phyloP scores from a whole-genome alignment of 2,329 filamentous ascomycete species.

The Nothophaeocryptopus gaeumannii region DNA sequence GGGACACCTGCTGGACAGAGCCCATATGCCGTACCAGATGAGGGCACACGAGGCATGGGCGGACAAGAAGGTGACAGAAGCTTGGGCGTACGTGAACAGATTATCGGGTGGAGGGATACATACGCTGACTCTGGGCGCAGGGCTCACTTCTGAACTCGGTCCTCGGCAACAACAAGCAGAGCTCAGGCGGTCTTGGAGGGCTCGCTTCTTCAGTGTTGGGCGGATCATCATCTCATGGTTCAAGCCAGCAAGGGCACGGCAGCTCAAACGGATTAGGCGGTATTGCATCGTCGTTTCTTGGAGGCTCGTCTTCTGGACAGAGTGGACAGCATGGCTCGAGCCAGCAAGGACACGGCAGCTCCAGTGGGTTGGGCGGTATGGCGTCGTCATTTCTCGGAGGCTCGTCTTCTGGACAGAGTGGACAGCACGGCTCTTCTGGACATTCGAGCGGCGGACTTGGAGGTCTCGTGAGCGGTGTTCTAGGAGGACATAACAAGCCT shows the following conservation, averaged over 20 bases:
- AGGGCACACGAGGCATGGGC: slow-evolving; percentile 26
- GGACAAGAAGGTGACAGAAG: slow-evolving; percentile 32
- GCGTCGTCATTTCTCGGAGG: slow-evolving; percentile 28
- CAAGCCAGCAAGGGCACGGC: slow-evolving; percentile 15
- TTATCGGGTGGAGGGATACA: neutral
- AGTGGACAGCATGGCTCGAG: slow-evolving; percentile 12
- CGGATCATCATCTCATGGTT: slow-evolving; percentile 18
- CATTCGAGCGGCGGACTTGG: slow-evolving; percentile 27
- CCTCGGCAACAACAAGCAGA: slow-evolving; percentile 33
- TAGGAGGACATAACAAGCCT: slow-evolving; percentile 34
- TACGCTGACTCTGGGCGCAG: slow-evolving; percentile 21
- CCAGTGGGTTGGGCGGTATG: slow-evolving; percentile 26
- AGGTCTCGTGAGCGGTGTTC: slow-evolving; percentile 29
- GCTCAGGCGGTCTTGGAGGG: slow-evolving; percentile 23
- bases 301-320: slow-evolving; percentile 24
- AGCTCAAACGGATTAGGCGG: slow-evolving; percentile 28
- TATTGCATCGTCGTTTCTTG: slow-evolving; percentile 33
- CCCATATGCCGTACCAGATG: slow-evolving; percentile 35
- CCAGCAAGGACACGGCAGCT: slow-evolving; percentile 19
- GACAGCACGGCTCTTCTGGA: slow-evolving; percentile 21
- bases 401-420: slow-evolving; percentile 20
- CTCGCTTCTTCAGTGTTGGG: slow-evolving; percentile 24
- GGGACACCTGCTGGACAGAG: slow-evolving; percentile 36
- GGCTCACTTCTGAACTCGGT: slow-evolving; percentile 27
- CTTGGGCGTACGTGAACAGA: slow-evolving; percentile 27